Evolutionary conservation across 345 rosid species (phyloP).

Genomic region (Raphanus sativus): DNA sequence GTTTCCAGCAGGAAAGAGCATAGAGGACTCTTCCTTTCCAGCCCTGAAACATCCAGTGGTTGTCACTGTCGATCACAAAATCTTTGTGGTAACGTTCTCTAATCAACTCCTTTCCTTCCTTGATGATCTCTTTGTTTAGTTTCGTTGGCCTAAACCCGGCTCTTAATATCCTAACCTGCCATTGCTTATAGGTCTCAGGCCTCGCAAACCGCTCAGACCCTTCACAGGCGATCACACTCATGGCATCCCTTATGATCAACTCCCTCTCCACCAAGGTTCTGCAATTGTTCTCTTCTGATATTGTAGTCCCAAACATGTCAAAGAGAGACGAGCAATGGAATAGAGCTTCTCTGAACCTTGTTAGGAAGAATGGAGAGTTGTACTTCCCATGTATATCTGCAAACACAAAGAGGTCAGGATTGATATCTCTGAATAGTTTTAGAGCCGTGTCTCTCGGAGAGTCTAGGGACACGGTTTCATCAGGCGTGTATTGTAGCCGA

Average conservation of each 20-base stretch:
- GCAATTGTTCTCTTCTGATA: slow-evolving; percentile 42
- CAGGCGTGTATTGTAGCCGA: slow-evolving; percentile 59
- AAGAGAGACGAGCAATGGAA: slow-evolving; percentile 65
- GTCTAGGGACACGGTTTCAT: slow-evolving; percentile 52
- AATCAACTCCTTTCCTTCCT: slow-evolving; percentile 44
- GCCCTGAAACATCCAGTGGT: slow-evolving; percentile 75
- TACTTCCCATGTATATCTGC: slow-evolving; percentile 60
- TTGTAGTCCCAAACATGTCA: slow-evolving; percentile 59
- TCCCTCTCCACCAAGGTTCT: slow-evolving; percentile 64
- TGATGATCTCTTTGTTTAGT: slow-evolving; percentile 51
- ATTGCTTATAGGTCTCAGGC: slow-evolving; percentile 76
- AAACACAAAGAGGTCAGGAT: slow-evolving; percentile 64
- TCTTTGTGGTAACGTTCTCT: slow-evolving; percentile 55
- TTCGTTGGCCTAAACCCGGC: slow-evolving; percentile 64
- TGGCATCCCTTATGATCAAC: slow-evolving; percentile 50
- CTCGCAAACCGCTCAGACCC: slow-evolving; percentile 68
- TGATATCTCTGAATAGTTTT: slow-evolving; percentile 54
- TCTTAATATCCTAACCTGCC: slow-evolving; percentile 56
- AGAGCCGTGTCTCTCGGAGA: slow-evolving; percentile 68
- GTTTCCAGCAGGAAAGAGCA: slow-evolving; percentile 77
- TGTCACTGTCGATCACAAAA: slow-evolving; percentile 64
- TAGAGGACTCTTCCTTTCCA: slow-evolving; percentile 81
- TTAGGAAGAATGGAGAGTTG: slow-evolving; percentile 66
- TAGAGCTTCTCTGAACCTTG: slow-evolving; percentile 68
- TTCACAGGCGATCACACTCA: slow-evolving; percentile 74